Base-by-base conservation (phyloP, 768 basidiomycete species). In the Collybiopsis luxurians region DNA sequence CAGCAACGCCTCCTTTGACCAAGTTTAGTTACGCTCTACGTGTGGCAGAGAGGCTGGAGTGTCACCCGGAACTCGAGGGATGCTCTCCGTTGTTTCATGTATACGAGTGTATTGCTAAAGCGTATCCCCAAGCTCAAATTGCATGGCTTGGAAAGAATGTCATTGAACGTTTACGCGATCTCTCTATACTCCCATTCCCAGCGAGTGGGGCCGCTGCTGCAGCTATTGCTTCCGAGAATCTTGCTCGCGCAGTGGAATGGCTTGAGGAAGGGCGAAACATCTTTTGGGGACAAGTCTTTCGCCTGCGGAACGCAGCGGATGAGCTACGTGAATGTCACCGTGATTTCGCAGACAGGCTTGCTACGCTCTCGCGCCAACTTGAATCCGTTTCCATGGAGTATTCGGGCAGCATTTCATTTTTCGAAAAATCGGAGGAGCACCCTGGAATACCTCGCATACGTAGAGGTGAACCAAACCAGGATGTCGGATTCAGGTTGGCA, bases 211-310 rank as follows among this genome's bases (percentile, higher is more conserved):
- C 43, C 43, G 43, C 19, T 7, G 43, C 9, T 10, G 19, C 43
- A 10, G 57, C 56, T 11, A 59, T 59, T 15, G 2, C 30, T 19
- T 24, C 21, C 24, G 43, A 36, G 2, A 9, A 59, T 10, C 55
- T 17, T 30, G 31, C 39, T 7, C n/a, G 15, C 9, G 63, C 63
- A 23, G 6, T 64, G 5, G 63, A 59, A 36, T 64, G 63, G 63
- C 23, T 61, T 2, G 63, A 64, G 21, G 50, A 64, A 43, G 63
- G 63, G 26, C 63, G 63, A 2, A 58, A 51, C 23, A 54, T 64
- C 27, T 45, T 64, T 13, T 64, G 63, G 63, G 50, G 54, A 17
- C 63, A 64, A 43, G n/a, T 61, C 12, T 58, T 61, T n/a, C 56
- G 53, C 4, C 61, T 64, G 23, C 63, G 63, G 2, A 52, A 47